Evolutionary conservation across 2,329 filamentous ascomycete species (phyloP).

Genomic region (Coleophoma crateriformis): DNA sequence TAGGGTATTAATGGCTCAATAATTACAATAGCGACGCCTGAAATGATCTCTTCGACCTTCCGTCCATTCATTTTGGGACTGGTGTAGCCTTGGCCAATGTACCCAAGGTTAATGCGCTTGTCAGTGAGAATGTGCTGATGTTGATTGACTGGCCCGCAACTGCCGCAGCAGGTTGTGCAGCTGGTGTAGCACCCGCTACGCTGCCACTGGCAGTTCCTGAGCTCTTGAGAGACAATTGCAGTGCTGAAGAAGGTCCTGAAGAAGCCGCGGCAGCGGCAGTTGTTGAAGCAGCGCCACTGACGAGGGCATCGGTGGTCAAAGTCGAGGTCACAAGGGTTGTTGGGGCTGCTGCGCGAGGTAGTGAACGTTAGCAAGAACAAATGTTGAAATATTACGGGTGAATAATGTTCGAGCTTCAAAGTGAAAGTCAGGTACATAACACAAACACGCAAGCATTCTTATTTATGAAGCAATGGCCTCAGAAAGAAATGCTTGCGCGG

Average conservation of each 20-base stretch:
- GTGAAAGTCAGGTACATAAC: too few species aligned
- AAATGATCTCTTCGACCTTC: neutral
- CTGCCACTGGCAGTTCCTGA: neutral
- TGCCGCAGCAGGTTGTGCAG: neutral
- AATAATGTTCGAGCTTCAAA: too few species aligned
- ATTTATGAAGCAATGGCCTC: neutral
- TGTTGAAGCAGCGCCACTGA: neutral
- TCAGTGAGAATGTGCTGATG: slow-evolving; percentile 22
- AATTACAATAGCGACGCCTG: slow-evolving; percentile 7
- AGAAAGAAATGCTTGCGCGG: neutral
- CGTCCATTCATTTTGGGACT: slow-evolving; percentile 2
- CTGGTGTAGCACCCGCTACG: neutral
- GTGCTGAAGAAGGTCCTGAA: neutral
- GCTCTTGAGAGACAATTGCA: neutral
- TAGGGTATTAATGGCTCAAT: slow-evolving; percentile 9
- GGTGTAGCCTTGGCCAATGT: slow-evolving; percentile 17
- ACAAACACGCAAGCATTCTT: too few species aligned
- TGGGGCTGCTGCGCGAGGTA: neutral
- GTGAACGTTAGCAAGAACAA: neutral
- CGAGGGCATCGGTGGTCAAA: slow-evolving; percentile 7
- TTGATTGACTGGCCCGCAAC: slow-evolving; percentile 12
- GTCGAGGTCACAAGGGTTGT: slow-evolving; percentile 2
- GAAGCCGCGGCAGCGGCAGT: neutral
- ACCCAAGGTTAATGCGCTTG: slow-evolving; percentile 21
- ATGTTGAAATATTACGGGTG: too few species aligned